Base-by-base conservation (phyloP, 2,329 filamentous ascomycete genomes). In the Rugonectria rugulosa region DNA sequence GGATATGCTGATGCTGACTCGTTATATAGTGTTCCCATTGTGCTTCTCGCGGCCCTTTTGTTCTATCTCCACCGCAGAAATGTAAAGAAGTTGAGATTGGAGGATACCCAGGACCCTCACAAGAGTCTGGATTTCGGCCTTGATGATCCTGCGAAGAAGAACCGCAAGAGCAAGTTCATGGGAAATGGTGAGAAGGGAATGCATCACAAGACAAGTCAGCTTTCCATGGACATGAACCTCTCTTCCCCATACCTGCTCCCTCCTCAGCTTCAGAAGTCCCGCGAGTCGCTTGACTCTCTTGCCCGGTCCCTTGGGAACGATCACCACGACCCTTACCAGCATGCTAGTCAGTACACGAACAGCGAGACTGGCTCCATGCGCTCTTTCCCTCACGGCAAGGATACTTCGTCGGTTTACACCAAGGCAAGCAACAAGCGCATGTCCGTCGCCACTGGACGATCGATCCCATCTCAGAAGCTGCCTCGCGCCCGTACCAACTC, bases 171-270 rank as follows among this genome's bases (percentile, higher is more conserved):
- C 47, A 59, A 73, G 20, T 72, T 75, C 24, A 56, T 67, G 62
- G 66, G 65, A 78, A 86, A 81, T 40, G 81, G 78, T 21, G 81
- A 91, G 68, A 87, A 87, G 71, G 73, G 76, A 19, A 59, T 67
- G 29, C 42, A 49, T 32, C 74, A 77, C 63, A 72, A 73, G 45
- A 74, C 77, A 42, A 77, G 79, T 31, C 86, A 88, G 65, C 73
- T 89, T 44, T 90, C 87, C 27, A 85, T 94, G 83, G 84, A 87
- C 65, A 85, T 93, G 82, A 86, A 89, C 68, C 80, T 93, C 42
- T 86, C 85, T 27, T 95, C 88, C 66, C 95, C 95, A 2, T 99
- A 98, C 72, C 83, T 99, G n/a, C 81, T 98, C n/a, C 93, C 95
- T 5, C 90, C 91, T 1, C 87, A 86, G 50, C 70, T 94, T 17